Evolutionary conservation across 371 early-diverging fungal genomes (phyloP).

Genomic region (Syncephalastrum sp.): DNA sequence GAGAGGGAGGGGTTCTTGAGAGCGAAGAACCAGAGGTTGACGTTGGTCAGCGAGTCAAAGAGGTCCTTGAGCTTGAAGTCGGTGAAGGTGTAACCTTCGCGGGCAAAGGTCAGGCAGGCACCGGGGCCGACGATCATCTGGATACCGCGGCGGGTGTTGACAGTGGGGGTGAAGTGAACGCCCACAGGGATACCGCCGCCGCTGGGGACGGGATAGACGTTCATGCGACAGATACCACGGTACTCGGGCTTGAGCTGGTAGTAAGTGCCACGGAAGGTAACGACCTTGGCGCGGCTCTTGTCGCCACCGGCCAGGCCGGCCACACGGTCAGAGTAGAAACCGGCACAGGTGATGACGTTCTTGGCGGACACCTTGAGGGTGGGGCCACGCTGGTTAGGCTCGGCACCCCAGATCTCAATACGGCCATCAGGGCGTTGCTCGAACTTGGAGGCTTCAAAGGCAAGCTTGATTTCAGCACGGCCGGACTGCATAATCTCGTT

Average conservation of each 20-base stretch:
- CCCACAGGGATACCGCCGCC: conserved; percentile 54
- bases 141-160: conserved; percentile 45
- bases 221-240: conserved; percentile 49
- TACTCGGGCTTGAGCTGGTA: conserved; percentile 52
- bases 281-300: conserved; percentile 34
- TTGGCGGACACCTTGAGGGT: conserved; percentile 42
- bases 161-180: conserved; percentile 50
- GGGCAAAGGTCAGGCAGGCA: conserved; percentile 48
- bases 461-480: conserved; percentile 50
- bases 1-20: conserved; percentile 46
- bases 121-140: conserved; percentile 54
- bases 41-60: conserved; percentile 36
- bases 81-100: conserved; percentile 33
- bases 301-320: conserved; percentile 51
- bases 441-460: conserved; percentile 47
- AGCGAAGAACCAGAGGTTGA: conserved; percentile 43
- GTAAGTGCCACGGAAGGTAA: conserved; percentile 51
- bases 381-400: conserved; percentile 48
- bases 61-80: conserved; percentile 39
- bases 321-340: conserved; percentile 51
- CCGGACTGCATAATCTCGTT: conserved; percentile 48
- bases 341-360: conserved; percentile 53
- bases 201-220: conserved; percentile 52
- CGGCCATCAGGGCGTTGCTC: conserved; percentile 38
- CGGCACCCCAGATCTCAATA: conserved; percentile 45